A percentile compares a stretch with the other conserved stretches of the same genome.
phyloP scores from a whole-genome alignment of 225 moss, liverwort and hornwort species.

The Polytrichum commune region DNA sequence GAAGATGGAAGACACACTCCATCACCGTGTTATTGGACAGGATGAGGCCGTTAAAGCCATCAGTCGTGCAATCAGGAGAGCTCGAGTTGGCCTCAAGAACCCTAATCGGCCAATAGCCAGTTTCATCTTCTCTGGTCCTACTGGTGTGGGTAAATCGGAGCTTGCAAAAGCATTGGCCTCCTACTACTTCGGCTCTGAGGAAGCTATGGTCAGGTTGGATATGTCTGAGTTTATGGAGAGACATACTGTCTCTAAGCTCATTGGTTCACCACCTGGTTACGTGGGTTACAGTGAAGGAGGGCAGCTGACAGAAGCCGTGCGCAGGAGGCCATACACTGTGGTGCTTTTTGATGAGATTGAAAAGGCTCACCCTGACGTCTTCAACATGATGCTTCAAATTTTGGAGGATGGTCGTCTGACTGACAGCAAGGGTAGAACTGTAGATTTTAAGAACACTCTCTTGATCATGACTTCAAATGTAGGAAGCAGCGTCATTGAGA shows the following conservation, averaged over 20 bases:
- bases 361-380: conserved; percentile 91
- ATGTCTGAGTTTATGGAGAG: conserved; percentile 98
- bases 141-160: conserved; percentile 95
- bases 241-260: conserved; percentile 86
- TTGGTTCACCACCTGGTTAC: conserved; percentile 86
- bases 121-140: conserved; percentile 96
- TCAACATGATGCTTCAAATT: conserved; percentile 94
- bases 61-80: conserved; percentile 75
- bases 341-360: conserved; percentile 90
- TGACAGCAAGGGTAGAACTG: conserved; percentile 92
- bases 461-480: conserved; percentile 98
- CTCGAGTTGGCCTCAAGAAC: conserved; percentile 83
- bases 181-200: conserved; percentile 92
- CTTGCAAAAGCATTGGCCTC: conserved; percentile 91
- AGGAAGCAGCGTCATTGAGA: conserved; percentile 94
- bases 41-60: conserved; percentile 94
- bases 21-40: conserved; percentile 86
- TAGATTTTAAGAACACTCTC: conserved; percentile 95
- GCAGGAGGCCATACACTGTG: conserved; percentile 81
- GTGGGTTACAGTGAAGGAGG: conserved; percentile 92
- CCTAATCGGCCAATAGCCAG: conserved; percentile 94
- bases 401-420: conserved; percentile 90
- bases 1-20: conserved; percentile 92
- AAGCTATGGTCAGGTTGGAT: conserved; percentile 93
- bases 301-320: conserved; percentile 82